Evolutionary conservation across 176 grass and related monocot genomes (phyloP), one percentile per base, ranked within the genome.

Genomic region (Cocos nucifera): DNA sequence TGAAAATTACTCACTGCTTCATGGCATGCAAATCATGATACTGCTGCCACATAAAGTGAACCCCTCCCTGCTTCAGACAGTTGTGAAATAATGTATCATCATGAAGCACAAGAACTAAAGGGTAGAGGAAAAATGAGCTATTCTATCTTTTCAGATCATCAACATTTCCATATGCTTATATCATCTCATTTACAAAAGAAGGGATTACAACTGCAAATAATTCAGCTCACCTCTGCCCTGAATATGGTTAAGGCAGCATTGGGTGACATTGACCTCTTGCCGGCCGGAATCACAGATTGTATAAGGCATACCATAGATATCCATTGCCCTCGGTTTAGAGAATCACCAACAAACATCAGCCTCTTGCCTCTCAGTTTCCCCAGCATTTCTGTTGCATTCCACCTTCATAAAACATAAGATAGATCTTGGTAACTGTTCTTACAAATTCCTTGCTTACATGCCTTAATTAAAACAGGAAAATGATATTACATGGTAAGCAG

Each of bases 331-430:
- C 69, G 17, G 56, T 61, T 71, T 18, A 71, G 57, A 1, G 69
- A 71, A 51, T 71, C 69, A 4, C 69, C 69, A 22, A 61, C 69
- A 15, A 71, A 71, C 69, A 71, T 71, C 19, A 71, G 9, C 19
- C 69, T 39, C 22, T 71, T 71, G 6, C 57, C 57, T 49, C 69
- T 61, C 17, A 71, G 55, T 48, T 57, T 60, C 44, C 61, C 69
- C 44, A 71, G 39, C 69, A 61, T 71, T 15, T 59, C 44, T 9
- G 54, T 61, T 18, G 69, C 69, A 61, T 61, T 57, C 32, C 56
- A 71, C 24, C 69, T 71, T 51, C 44, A 35, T 1, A 20, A 39
- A 7, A 24, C 19, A 17, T 21, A 49, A 21, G 22, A 69, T 6
- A 19, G 35, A 49, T 22, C 10, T 19, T 12, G 10, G 35, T 44